Evolutionary conservation across 164 flowering plant genomes (phyloP), one percentile per base, ranked within the genome.

Genomic region (Nelumbo lutea): DNA sequence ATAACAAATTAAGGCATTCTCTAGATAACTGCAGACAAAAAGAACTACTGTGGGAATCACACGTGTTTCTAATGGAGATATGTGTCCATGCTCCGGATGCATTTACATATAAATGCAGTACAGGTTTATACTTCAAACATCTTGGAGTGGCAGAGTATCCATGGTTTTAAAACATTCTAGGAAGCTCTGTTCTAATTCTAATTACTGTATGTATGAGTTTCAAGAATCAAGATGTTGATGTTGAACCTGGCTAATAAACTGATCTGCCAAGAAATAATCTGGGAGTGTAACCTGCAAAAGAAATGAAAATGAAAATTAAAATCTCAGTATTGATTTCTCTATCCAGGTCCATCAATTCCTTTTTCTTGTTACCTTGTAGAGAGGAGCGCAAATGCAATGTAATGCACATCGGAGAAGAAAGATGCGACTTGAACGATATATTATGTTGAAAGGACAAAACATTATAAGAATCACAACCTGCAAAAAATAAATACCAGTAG

Each of bases 201-300:
- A 56, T 56, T 1, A 14, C 9, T 56, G 11, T 56, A 6, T 56
- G 59, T 27, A 6, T 6, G 15, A 56, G 59, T 13, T 56, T 56
- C 27, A 57, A 6, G 1, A 27, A 4, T 0, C 44, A 45, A 39
- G 51, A 50, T 2, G 11, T 39, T 58, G 9, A 39, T 13, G 39
- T 13, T 69, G 10, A 47, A 85, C 90, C 90, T 87, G 95, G 78
- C 91, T 89, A 8, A 88, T 86, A 42, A 89, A 51, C 72, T 89
- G 91, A 68, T 89, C 95, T 41, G 87, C 88, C 68, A 84, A 65
- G 81, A 88, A 82, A 69, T 87, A 85, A 66, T 88, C 93, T 1
- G 87, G 86, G 50, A 88, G 82, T 5, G 78, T 77, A 53, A 88
- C 90, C 88, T 84, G 74, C 15, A 60, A 45, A 47, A 60, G 42